Conservation (phyloP, 768 basidiomycete genomes). For the Lactarius akahatsu region DNA sequence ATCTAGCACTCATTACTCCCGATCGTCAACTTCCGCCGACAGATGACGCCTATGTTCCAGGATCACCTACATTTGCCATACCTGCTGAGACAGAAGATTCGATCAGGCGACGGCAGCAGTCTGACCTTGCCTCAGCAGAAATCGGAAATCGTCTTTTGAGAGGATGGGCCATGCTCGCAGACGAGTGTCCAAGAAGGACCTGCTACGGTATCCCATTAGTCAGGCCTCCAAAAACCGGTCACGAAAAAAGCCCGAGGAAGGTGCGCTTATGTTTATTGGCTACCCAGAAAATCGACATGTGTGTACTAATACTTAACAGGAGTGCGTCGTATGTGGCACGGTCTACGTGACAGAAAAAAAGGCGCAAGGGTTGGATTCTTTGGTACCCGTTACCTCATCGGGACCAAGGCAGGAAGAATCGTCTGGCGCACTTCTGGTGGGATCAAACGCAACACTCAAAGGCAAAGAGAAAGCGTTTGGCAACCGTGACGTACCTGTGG, state of each 20-base stretch:
- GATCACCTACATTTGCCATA: conserved; percentile 62
- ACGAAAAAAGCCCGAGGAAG: conserved; percentile 64
- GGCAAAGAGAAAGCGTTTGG: conserved; percentile 15
- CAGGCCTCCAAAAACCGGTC: conserved; percentile 63
- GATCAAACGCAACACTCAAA: conserved; percentile 3
- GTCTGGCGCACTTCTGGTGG: neutral
- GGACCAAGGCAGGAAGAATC: conserved; percentile 8
- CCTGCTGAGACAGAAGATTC: conserved; percentile 66
- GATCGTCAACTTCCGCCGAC: conserved; percentile 77
- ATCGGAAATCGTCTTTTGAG: conserved; percentile 75
- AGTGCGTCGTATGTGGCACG: conserved; percentile 30
- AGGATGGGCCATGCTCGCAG: conserved; percentile 89
- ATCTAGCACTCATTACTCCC: conserved; percentile 54
- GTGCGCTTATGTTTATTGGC: conserved; percentile 38
- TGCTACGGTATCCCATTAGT: conserved; percentile 87
- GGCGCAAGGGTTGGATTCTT: conserved; percentile 13
- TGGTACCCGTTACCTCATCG: conserved; percentile 13
- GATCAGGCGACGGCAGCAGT: conserved; percentile 71
- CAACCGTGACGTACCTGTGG: neutral
- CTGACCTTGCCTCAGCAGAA: conserved; percentile 74
- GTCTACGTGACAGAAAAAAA: conserved; percentile 24
- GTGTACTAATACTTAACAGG: conserved; percentile 12
- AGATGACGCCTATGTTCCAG: conserved; percentile 60
- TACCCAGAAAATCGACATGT: conserved; percentile 6
- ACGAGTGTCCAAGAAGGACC: conserved; percentile 67